Conservation (phyloP, 495 filamentous ascomycete species). For the Niebla homalea region DNA sequence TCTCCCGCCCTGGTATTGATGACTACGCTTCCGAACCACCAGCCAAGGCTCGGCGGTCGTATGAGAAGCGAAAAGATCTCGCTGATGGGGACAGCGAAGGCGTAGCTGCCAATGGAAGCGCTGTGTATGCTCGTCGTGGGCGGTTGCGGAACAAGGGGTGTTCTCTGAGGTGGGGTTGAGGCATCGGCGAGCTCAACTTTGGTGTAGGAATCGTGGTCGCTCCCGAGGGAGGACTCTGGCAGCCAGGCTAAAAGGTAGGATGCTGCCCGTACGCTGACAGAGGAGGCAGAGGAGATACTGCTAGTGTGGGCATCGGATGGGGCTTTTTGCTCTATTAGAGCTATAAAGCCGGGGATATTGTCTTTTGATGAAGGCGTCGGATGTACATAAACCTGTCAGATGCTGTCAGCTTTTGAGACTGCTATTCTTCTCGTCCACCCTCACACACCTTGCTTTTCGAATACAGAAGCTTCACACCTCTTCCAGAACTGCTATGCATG, state of each 20-base stretch:
- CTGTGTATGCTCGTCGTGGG: constrained; percentile 59
- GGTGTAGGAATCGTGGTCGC: constrained; percentile 77
- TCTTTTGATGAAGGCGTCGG: constrained; percentile 86
- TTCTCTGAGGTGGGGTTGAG: constrained; percentile 67
- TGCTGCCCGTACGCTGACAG: constrained; percentile 30
- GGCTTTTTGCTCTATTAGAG: constrained; percentile 82
- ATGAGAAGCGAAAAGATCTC: constrained; percentile 85
- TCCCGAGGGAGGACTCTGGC: constrained; percentile 78
- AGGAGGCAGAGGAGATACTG: constrained; percentile 35
- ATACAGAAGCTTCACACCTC: constrained; percentile 88
- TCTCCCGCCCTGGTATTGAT: constrained; percentile 85
- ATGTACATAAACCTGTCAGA: constrained; percentile 78
- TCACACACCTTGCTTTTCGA: constrained; percentile 81
- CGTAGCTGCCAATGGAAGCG: constrained; percentile 67
- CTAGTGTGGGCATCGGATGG: constrained; percentile 20
- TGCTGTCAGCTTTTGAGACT: constrained; percentile 15
- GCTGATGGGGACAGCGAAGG: constrained; percentile 81
- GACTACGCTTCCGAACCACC: constrained; percentile 94
- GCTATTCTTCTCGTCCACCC: background rate
- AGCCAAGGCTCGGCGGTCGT: constrained; percentile 82
- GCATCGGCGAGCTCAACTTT: constrained; percentile 83
- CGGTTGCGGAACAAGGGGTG: constrained; percentile 82
- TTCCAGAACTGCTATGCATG: constrained; percentile 62
- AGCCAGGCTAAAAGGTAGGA: constrained; percentile 85
- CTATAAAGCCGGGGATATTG: constrained; percentile 93